phyloP scores from a whole-genome alignment of 2,329 filamentous ascomycete species.

The Diaporthe ampelina region DNA sequence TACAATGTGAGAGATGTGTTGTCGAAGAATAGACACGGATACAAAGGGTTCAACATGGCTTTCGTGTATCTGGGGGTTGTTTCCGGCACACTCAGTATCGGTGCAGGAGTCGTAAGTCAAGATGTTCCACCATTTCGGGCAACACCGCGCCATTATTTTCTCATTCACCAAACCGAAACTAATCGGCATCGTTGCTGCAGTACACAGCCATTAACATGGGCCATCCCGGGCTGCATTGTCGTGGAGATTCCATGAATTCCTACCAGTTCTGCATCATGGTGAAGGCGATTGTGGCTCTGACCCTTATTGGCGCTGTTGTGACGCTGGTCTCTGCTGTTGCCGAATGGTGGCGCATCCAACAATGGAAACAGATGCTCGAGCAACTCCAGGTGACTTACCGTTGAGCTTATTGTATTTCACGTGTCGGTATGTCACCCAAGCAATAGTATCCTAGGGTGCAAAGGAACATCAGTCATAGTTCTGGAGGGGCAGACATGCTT shows the following conservation, averaged over 20 bases:
- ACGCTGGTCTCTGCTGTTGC: too few species aligned
- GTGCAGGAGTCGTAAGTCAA: neutral
- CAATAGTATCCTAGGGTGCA: too few species aligned
- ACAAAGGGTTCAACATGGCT: neutral
- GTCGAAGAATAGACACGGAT: neutral
- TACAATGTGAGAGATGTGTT: neutral
- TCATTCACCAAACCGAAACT: neutral
- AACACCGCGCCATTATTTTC: neutral
- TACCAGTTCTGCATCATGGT: neutral
- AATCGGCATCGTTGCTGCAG: neutral
- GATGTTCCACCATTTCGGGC: neutral
- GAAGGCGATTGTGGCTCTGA: neutral
- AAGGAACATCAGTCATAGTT: neutral
- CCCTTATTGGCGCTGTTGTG: too few species aligned
- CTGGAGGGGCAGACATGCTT: neutral
- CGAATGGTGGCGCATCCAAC: neutral
- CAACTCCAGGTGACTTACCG: too few species aligned
- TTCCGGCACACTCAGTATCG: neutral
- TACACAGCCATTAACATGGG: neutral
- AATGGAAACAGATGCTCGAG: neutral
- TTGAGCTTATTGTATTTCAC: neutral
- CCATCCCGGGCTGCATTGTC: neutral
- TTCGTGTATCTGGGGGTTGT: neutral
- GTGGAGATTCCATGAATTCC: neutral
- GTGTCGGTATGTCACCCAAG: too few species aligned